Base-by-base conservation (phyloP, 2,329 filamentous ascomycete genomes). In the Orbilia quercus region DNA sequence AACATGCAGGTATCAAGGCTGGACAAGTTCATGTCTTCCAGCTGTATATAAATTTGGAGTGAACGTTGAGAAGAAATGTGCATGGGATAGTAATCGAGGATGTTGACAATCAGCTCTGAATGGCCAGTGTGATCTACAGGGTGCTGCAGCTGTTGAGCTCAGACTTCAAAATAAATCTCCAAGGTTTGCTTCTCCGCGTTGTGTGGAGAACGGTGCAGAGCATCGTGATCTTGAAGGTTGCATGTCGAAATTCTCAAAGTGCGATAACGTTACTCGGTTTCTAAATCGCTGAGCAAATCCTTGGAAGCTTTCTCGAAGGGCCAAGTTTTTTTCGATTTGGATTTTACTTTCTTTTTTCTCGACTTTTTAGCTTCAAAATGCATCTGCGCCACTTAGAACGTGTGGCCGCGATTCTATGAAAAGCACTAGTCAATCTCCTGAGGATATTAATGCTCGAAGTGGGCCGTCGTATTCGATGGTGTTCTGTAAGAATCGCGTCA, bases 401-500 rank as follows among this genome's bases (percentile, higher is more conserved):
- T 64, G 66, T 71, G 66, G 66, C 51, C 66, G 55, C 53, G 31
- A 51, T 31, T 51, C 48, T 25, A 20, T 36, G 14, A 34, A 51
- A 31, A 47, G 60, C 55, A 42, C 44, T 14, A 44, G 16, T 34
- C 14, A n/a, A 22, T 28, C 53, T 55, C 60, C 42, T 53, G 50
- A 59, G 54, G 28, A 31, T 45, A n/a, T 34, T 57, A 31, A 31
- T 31, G 28, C 28, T 23, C 22, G 42, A 51, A 50, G 48, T 63
- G 53, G 63, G 53, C 62, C 62, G 14, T 23, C n/a, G n/a, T n/a
- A n/a, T 31, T 18, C 14, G 40, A 16, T 40, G 34, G 58, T 58
- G 58, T 63, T 53, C 58, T 63, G 58, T 34, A 18, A 63, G 58
- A 58, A 71, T 71, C 66, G 66, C 66, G 66, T 71, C 66, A 71